Evolutionary conservation across 306 rosid species (phyloP), one percentile per base, ranked within the genome.

Genomic region (Prunus davidiana): DNA sequence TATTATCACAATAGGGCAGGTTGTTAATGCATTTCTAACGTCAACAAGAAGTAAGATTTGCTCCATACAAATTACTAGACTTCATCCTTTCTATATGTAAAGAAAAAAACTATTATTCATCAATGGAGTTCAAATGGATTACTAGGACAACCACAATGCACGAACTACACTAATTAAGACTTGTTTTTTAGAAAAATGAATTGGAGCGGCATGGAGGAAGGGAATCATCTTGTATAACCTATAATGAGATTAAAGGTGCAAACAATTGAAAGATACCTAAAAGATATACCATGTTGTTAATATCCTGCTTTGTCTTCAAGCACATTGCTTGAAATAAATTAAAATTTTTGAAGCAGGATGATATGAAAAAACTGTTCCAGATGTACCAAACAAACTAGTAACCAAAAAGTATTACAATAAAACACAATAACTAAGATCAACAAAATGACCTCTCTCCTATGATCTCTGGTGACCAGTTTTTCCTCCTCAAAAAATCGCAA

Each of bases 401-500:
- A 55, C 78, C 32, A 72, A 74, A 30, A 71, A 60, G 58, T 45
- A 69, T 32, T 34, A 45, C 1, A 78, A 67, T 64, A 34, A 46
- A 81, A 73, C 47, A 58, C 25, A 79, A 32, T 13, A 71, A 71
- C 51, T 71, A 78, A 75, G 71, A 56, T 63, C 49, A 61, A 51
- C 10, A 5, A 18, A 78, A 73, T 77, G 50, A 96, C 99, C 97
- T 96, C 99, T 79, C 84, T 86, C 82, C 98, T 87, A 79, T 93
- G 96, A 80, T 96, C 98, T 64, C 98, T 87, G 38, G 97, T 88
- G 78, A 96, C 84, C 68, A 96, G 78, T 84, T 93, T n/a, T 87
- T 96, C 99, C 84, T 92, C 99, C 84, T 96, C 99, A 74, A 96
- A 91, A 74, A 87, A 89, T 52, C 92, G 85, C 76, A 93, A 76